Percentiles rank a stretch among this genome's conserved stretches.
phyloP scores from a whole-genome alignment of 169 alveolate species.

The Theileria luwenshuni region DNA sequence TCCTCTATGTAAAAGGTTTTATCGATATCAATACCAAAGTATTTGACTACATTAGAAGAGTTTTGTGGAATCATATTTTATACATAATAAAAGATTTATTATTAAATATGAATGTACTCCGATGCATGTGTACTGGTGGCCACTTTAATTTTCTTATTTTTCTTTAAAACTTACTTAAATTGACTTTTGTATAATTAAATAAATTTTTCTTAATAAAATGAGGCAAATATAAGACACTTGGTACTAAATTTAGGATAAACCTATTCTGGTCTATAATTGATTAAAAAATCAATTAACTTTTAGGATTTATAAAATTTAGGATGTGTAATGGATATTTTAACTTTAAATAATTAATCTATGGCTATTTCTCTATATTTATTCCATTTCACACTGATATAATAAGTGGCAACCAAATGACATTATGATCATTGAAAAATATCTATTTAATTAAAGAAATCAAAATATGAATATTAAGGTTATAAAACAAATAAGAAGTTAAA shows the following conservation, averaged over 20 bases:
- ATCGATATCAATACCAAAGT: constrained; percentile 33
- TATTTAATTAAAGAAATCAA: too few species aligned
- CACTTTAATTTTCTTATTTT: neutral
- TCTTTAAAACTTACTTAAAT: neutral
- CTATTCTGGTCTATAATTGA: too few species aligned
- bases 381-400: too few species aligned
- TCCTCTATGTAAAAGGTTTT: constrained; percentile 59
- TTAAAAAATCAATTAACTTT: too few species aligned
- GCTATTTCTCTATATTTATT: neutral
- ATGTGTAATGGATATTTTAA: neutral
- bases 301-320: too few species aligned
- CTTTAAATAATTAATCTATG: neutral
- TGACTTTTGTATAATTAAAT: too few species aligned
- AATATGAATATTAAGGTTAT: neutral
- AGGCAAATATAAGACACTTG: too few species aligned
- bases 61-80: neutral
- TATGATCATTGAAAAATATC: neutral
- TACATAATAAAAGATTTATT: too few species aligned
- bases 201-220: too few species aligned
- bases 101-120: neutral
- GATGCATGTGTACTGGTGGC: neutral
- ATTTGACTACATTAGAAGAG: neutral
- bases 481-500: neutral
- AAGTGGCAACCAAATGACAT: too few species aligned
- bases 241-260: too few species aligned